Base-by-base conservation (phyloP, 331 rosid species). In the Malus hybrid region DNA sequence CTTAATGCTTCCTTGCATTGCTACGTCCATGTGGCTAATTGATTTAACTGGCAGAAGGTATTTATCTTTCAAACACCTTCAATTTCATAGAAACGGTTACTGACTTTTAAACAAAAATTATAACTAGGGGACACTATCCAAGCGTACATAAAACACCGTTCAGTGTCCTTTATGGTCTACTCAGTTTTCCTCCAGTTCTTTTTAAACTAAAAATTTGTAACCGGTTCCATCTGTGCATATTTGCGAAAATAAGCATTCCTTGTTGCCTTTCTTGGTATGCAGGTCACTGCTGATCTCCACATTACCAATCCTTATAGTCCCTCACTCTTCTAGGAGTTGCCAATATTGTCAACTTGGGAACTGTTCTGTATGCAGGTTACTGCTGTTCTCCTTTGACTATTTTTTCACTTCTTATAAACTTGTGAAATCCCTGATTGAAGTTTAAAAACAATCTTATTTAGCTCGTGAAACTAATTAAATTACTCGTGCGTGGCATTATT, bases 1-100 rank as follows among this genome's bases (percentile, higher is more conserved):
- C 5, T 76, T 52, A 15, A 90, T 88, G 96, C 93, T 90, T 84
- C 96, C 96, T 55, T 87, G 89, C 78, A 81, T 88, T 77, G 83
- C 78, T 73, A 5, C 81, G 82, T 74, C 93, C 69, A 85, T 90
- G 89, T 79, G 86, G 78, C 79, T 87, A 59, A 88, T 90, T 89
- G 96, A 90, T 71, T 39, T 82, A 65, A 18, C 91, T 11, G 96
- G 93, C 69, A 82, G 96, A 52, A 90, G 96, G 96, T 90, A 74
- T 15, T 73, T 65, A 55, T 70, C 71, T 73, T 64, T 60, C 16
- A 9, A 10, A 19, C 18, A 48, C 44, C 59, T 15, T 68, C 6
- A 46, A 24, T 68, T 22, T 14, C 59, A 24, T 7, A 46, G 6
- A 46, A 2, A 4, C 64, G 32, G 32, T 31, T 31, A 31, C 32